A percentile compares a stretch with the other conserved stretches of the same genome.
phyloP scores from a whole-genome alignment of 768 basidiomycete genomes.

The Phanerochaete sordida region DNA sequence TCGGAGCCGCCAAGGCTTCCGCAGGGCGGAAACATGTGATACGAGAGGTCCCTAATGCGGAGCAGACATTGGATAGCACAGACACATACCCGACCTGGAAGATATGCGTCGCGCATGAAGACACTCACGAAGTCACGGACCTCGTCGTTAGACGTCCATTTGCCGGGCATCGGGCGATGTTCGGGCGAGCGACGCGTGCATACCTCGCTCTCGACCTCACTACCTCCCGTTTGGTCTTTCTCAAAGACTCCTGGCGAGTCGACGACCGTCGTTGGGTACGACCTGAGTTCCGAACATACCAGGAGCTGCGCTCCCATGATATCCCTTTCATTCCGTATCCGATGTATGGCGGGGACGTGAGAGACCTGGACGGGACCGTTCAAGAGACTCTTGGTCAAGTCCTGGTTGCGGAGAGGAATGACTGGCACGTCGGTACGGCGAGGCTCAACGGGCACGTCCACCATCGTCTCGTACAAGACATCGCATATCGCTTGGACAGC shows the following conservation, averaged over 20 bases:
- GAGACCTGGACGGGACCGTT: no score
- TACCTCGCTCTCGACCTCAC: neutral
- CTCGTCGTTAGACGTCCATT: neutral
- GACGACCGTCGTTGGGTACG: neutral
- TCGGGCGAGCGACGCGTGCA: neutral
- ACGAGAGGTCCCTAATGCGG: neutral
- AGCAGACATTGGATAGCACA: neutral
- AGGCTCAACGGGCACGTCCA: neutral
- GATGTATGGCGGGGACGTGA: neutral
- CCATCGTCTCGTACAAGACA: conserved; percentile 1
- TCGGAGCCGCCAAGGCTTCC: neutral
- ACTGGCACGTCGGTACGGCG: neutral
- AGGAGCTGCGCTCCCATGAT: neutral
- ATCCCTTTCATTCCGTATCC: neutral
- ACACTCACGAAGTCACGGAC: neutral
- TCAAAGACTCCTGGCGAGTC: conserved; percentile 5
- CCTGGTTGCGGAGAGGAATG: neutral
- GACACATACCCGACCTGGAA: neutral
- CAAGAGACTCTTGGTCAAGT: no score
- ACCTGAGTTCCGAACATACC: neutral
- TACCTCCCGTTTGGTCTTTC: neutral
- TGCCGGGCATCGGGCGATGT: neutral
- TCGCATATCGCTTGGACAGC: neutral
- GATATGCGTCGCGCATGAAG: neutral
- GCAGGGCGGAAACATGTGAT: no score